These are phyloP conservation scores for Ophiostoma pallidulum DNA, from an alignment of 2,329 filamentous ascomycete species.

Conservation along the genomic window DNA sequence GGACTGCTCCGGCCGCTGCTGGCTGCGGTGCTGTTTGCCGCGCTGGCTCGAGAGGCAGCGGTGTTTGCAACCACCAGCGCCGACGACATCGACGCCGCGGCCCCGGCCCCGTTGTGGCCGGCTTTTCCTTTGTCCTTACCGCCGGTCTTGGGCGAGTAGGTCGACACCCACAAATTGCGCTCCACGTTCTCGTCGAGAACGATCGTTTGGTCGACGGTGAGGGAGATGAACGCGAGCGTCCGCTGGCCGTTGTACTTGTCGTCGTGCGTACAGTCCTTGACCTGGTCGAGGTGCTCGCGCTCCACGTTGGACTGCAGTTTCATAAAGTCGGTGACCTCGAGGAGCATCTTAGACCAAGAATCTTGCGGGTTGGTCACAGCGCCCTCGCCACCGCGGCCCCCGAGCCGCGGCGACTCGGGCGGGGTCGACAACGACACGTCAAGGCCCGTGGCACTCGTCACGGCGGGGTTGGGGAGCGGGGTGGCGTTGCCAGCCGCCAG, in stretches of 20 bases:
- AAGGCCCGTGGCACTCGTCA: not conserved
- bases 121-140: conserved; percentile 18
- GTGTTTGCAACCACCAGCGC: conserved; percentile 49
- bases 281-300: conserved; percentile 48
- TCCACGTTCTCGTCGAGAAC: conserved; percentile 74
- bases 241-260: conserved; percentile 67
- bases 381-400: conserved; percentile 3
- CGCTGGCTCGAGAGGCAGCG: conserved; percentile 19
- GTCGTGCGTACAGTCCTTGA: conserved; percentile 62
- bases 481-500: conserved; percentile 23
- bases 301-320: conserved; percentile 53
- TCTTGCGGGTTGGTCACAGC: conserved; percentile 17
- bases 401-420: conserved; percentile 19
- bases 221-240: conserved; percentile 54
- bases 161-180: conserved; percentile 49
- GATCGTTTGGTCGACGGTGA: conserved; percentile 65
- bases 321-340: conserved; percentile 55
- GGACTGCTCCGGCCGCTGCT: conserved; percentile 64
- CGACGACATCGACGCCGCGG: conserved; percentile 33
- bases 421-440: conserved; percentile 19
- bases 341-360: conserved; percentile 38
- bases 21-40: conserved; percentile 23
- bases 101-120: conserved; percentile 22
- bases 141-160: conserved; percentile 26
- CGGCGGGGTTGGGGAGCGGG: not conserved